These are phyloP conservation scores for Pouteria glomerata DNA, from an alignment of 148 eudicot genomes.

Conservation along the genomic window DNA sequence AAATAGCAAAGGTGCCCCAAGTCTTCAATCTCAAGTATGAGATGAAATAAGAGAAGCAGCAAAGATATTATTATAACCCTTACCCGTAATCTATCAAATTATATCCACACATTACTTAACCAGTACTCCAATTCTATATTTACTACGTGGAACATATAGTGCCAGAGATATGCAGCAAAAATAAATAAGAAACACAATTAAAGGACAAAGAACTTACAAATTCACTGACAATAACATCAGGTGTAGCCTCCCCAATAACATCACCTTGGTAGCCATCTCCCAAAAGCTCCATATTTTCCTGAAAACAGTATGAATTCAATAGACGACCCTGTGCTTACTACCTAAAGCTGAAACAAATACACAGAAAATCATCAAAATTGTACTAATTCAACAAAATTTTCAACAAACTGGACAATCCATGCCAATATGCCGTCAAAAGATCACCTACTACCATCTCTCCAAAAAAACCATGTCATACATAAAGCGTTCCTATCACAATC, in stretches of 20 bases:
- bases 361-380: background rate
- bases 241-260: constrained; percentile 87
- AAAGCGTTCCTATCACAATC: background rate
- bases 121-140: background rate
- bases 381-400: background rate
- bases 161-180: background rate
- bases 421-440: background rate
- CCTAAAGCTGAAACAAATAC: background rate
- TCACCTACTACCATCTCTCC: background rate
- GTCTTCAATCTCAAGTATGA: too few species aligned
- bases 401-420: background rate
- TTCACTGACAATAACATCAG: constrained; percentile 85
- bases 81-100: background rate
- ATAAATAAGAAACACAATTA: background rate
- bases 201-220: constrained; percentile 57
- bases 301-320: constrained; percentile 18
- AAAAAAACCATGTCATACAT: background rate
- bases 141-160: background rate
- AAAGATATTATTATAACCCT: too few species aligned
- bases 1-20: too few species aligned
- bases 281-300: constrained; percentile 60
- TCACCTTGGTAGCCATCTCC: constrained; percentile 85
- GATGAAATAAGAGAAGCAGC: too few species aligned
- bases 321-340: constrained; percentile 1
- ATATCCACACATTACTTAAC: background rate